Conservation (phyloP, 352 stramenopile genomes). For the Phytophthora parvispora region DNA sequence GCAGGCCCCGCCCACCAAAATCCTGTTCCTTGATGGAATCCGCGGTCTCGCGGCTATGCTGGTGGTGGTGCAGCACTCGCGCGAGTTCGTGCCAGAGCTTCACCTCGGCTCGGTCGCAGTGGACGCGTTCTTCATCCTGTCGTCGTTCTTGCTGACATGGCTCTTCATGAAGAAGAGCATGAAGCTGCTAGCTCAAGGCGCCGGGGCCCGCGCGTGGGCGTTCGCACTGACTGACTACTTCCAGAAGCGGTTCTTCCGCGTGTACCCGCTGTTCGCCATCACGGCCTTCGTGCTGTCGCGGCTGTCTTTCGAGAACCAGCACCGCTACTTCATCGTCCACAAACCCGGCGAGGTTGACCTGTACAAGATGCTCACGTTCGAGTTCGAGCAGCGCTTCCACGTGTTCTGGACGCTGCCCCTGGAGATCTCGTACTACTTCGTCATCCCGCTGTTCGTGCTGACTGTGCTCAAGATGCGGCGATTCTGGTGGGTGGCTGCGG, state of each 20-base stretch:
- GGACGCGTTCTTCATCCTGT: conserved; percentile 60
- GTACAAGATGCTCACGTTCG: conserved; percentile 48
- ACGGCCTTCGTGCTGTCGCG: conserved; percentile 37
- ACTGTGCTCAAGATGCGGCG: conserved; percentile 23
- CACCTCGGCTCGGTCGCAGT: conserved; percentile 40
- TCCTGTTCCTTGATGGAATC: conserved; percentile 48
- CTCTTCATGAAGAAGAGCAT: conserved; percentile 45
- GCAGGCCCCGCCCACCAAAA: conserved; percentile 6
- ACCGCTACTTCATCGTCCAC: conserved; percentile 36
- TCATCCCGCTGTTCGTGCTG: conserved; percentile 48
- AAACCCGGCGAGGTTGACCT: conserved; percentile 35
- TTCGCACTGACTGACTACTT: conserved; percentile 51
- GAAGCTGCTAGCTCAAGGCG: conserved; percentile 32
- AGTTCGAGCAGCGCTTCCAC: conserved; percentile 40
- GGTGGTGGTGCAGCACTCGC: conserved; percentile 35
- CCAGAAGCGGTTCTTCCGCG: conserved; percentile 60
- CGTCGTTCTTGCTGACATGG: conserved; percentile 50
- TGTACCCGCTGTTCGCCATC: conserved; percentile 62
- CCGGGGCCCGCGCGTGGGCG: conserved; percentile 17
- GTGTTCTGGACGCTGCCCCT: conserved; percentile 67
- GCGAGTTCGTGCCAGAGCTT: conserved; percentile 15
- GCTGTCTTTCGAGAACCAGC: conserved; percentile 36
- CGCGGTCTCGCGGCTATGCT: conserved; percentile 49
- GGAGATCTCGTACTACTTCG: conserved; percentile 55
- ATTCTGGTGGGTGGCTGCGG: conserved; percentile 34